Evolutionary conservation across 805 yeast species (phyloP).

Genomic region (Maudiozyma bulderi): DNA sequence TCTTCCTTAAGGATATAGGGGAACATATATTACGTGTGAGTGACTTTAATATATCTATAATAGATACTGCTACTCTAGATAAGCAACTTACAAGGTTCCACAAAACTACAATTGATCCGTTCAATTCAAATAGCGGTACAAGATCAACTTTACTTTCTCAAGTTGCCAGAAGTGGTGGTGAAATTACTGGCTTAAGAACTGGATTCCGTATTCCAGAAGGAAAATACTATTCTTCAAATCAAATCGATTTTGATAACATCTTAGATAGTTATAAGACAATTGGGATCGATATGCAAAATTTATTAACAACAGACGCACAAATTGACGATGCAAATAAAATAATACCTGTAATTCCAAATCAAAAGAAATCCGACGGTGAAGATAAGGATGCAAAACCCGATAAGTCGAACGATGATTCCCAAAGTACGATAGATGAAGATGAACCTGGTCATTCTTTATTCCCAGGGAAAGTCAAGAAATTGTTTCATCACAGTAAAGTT

Average conservation of each 20-base stretch:
- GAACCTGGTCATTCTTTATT: constrained; percentile 10
- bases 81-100: constrained; percentile 35
- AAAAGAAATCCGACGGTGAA: background rate
- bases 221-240: constrained; percentile 21
- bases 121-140: constrained; percentile 11
- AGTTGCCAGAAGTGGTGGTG: constrained; percentile 39
- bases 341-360: background rate
- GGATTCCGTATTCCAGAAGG: constrained; percentile 25
- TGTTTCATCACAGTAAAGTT: constrained; percentile 22
- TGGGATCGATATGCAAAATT: constrained; percentile 1
- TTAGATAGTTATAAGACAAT: constrained; percentile 11
- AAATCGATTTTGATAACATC: constrained; percentile 13
- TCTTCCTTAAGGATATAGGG: constrained; percentile 42
- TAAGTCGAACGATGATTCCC: background rate
- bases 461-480: constrained; percentile 21
- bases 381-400: background rate
- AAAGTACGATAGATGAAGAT: background rate
- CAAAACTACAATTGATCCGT: constrained; percentile 46
- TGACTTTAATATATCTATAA: constrained; percentile 37
- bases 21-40: constrained; percentile 56
- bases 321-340: background rate
- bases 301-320: constrained; percentile 5
- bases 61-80: constrained; percentile 43
- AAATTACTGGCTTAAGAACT: constrained; percentile 33
- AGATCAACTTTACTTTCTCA: constrained; percentile 35